Percentiles rank a stretch among this genome's conserved stretches.
Evolutionary conservation across 306 rosid genomes (phyloP).

Genomic region (Betula pendula): DNA sequence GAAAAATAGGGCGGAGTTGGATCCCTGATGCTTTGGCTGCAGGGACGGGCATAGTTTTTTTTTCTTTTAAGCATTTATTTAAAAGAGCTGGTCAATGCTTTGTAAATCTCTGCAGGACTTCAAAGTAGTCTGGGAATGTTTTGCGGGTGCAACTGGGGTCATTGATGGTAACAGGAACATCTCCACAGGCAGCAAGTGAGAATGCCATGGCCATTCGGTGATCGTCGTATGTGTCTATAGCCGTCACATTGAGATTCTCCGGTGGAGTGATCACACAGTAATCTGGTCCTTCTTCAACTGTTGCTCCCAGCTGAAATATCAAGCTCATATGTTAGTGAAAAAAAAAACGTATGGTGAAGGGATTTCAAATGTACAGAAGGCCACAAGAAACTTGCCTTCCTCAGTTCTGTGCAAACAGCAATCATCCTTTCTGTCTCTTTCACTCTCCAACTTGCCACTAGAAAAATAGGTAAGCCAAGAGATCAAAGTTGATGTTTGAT

Average conservation of each 20-base stretch:
- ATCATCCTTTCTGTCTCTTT: slow-evolving; percentile 99
- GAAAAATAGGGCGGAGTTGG: slow-evolving; percentile 20
- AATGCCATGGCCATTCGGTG: slow-evolving; percentile 99
- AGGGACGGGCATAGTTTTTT: neutral
- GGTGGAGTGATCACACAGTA: slow-evolving; percentile 97
- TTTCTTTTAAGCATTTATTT: neutral
- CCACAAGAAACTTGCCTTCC: slow-evolving; percentile 59
- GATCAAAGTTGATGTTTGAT: slow-evolving; percentile 7
- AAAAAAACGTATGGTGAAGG: neutral
- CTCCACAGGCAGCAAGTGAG: slow-evolving; percentile 96
- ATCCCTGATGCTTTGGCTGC: slow-evolving; percentile 27
- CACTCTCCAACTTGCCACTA: slow-evolving; percentile 99
- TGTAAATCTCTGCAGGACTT: slow-evolving; percentile 77
- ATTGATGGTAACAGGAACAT: slow-evolving; percentile 90
- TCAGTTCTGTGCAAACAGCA: slow-evolving; percentile 98
- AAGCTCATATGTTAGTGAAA: neutral
- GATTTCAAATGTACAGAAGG: slow-evolving; percentile 18
- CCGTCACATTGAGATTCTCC: slow-evolving; percentile 68
- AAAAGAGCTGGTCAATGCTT: slow-evolving; percentile 50
- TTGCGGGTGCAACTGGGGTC: slow-evolving; percentile 98
- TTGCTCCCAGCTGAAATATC: slow-evolving; percentile 85
- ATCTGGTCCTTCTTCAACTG: slow-evolving; percentile 95
- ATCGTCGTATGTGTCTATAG: slow-evolving; percentile 94
- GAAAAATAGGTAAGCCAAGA: slow-evolving; percentile 27
- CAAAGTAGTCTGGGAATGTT: slow-evolving; percentile 96